A percentile compares a stretch with the other conserved stretches of the same genome.
Evolutionary conservation across 495 filamentous ascomycete genomes (phyloP).

Genomic region (Penicillium canescens): DNA sequence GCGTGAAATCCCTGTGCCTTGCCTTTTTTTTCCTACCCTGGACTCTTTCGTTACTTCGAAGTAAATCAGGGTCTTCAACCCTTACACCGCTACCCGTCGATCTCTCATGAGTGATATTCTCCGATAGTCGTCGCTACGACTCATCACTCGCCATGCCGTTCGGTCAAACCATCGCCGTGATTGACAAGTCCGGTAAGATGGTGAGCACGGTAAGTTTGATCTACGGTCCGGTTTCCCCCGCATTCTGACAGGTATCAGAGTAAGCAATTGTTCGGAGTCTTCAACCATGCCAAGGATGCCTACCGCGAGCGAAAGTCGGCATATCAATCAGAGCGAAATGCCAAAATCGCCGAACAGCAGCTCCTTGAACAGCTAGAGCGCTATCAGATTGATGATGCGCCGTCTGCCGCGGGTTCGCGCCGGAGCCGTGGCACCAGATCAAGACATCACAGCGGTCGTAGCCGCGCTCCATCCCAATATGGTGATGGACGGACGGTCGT

Average conservation of each 20-base stretch:
- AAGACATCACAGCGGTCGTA: constrained; percentile 35
- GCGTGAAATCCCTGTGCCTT: neutral
- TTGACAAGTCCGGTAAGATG: constrained; percentile 91
- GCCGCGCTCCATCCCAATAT: constrained; percentile 29
- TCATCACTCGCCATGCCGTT: constrained; percentile 40
- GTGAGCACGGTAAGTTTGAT: constrained; percentile 75
- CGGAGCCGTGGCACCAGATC: constrained; percentile 32
- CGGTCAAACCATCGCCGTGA: constrained; percentile 78
- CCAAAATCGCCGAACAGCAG: constrained; percentile 55
- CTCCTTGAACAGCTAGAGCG: constrained; percentile 47
- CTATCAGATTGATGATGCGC: constrained; percentile 53
- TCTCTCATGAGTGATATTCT: constrained; percentile 18
- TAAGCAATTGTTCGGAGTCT: constrained; percentile 82
- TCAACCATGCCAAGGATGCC: constrained; percentile 83
- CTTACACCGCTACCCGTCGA: constrained; percentile 21
- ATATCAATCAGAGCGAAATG: constrained; percentile 64
- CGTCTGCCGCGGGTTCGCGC: constrained; percentile 44
- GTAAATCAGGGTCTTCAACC: constrained; percentile 3
- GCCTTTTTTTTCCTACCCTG: constrained; percentile 9
- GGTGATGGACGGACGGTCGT: constrained; percentile 18
- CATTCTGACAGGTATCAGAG: constrained; percentile 56
- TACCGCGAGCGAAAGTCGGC: constrained; percentile 83
- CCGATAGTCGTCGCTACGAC: constrained; percentile 14
- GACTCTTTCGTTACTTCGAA: neutral
- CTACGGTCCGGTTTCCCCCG: neutral